A percentile compares a stretch with the other conserved stretches of the same genome.
Evolutionary conservation across 345 rosid species (phyloP).

Genomic region (Populus euphratica): DNA sequence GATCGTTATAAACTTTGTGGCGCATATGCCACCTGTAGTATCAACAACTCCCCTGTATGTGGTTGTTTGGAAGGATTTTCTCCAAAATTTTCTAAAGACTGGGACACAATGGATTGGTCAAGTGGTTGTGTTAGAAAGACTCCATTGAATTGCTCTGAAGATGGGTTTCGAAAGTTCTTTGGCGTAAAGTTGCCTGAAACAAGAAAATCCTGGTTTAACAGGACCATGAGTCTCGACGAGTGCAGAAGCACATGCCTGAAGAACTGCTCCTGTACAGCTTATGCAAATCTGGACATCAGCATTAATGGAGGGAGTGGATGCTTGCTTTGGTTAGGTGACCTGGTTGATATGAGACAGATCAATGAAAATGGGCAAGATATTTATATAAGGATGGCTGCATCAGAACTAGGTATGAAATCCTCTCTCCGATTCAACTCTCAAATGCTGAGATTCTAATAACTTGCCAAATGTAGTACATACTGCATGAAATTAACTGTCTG

Average conservation of each 20-base stretch:
- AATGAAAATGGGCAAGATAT: neutral
- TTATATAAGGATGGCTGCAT: constrained; percentile 4
- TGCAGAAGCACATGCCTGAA: constrained; percentile 7
- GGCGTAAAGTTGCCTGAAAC: constrained; percentile 12
- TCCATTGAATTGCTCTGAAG: neutral
- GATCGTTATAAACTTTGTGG: constrained; percentile 9
- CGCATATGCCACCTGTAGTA: constrained; percentile 7
- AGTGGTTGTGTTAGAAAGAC: constrained; percentile 13
- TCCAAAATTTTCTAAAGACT: constrained; percentile 1
- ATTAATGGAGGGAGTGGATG: constrained; percentile 13
- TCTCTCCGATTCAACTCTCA: neutral
- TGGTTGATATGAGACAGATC: constrained; percentile 5
- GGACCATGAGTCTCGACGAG: constrained; percentile 5
- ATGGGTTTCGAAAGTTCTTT: constrained; percentile 11
- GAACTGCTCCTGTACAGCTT: constrained; percentile 10
- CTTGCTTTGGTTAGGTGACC: constrained; percentile 14
- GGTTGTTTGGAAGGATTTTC: constrained; percentile 12
- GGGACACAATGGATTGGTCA: neutral
- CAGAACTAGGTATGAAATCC: neutral
- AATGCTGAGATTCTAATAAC: neutral
- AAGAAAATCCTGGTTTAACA: constrained; percentile 1
- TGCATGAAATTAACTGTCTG: neutral
- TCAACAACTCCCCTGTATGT: neutral
- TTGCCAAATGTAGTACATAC: neutral
- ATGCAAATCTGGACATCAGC: neutral